phyloP scores from a whole-genome alignment of 2,329 filamentous ascomycete species.

The Colletotrichum agaves region DNA sequence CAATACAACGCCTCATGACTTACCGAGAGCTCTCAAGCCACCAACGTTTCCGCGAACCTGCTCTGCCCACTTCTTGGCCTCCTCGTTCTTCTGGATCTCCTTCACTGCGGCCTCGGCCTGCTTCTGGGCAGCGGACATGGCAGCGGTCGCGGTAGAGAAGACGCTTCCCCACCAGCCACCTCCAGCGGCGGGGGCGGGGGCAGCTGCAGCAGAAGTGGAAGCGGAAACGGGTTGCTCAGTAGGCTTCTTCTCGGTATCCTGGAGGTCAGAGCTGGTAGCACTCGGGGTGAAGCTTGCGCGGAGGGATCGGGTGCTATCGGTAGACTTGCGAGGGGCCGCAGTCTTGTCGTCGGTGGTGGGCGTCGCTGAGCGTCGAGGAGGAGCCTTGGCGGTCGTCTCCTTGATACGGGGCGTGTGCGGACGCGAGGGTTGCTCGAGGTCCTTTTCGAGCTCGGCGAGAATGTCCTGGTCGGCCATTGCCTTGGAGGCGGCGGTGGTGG shows the following conservation, averaged over 20 bases:
- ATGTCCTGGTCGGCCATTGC: conserved; percentile 74
- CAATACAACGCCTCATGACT: conserved; percentile 39
- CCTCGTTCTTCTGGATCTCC: conserved; percentile 95
- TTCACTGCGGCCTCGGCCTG: conserved; percentile 93
- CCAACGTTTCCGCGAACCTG: conserved; percentile 92
- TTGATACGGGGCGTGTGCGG: conserved; percentile 84
- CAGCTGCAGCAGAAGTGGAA: conserved; percentile 59
- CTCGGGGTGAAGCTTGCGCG: conserved; percentile 78
- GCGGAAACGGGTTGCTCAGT: conserved; percentile 52
- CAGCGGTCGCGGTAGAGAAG: conserved; percentile 84
- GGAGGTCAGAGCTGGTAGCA: conserved; percentile 70
- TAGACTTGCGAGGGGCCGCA: conserved; percentile 72
- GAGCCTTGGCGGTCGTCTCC: conserved; percentile 57
- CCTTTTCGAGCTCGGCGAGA: conserved; percentile 85
- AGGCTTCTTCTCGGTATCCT: conserved; percentile 65
- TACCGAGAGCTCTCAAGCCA: conserved; percentile 80
- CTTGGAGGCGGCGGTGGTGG: conserved; percentile 62
- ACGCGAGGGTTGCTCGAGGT: conserved; percentile 70
- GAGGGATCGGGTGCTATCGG: conserved; percentile 78
- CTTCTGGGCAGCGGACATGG: conserved; percentile 86
- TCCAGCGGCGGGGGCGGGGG: conserved; percentile 51
- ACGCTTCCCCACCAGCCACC: conserved; percentile 92
- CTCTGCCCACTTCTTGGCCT: conserved; percentile 95
- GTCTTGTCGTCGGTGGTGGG: conserved; percentile 74
- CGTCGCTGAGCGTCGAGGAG: conserved; percentile 61